A percentile compares a stretch with the other conserved stretches of the same genome.
These are phyloP conservation scores for Heterobasidion annosum DNA, from an alignment of 1,284 basidiomycete species.

Conservation along the genomic window DNA sequence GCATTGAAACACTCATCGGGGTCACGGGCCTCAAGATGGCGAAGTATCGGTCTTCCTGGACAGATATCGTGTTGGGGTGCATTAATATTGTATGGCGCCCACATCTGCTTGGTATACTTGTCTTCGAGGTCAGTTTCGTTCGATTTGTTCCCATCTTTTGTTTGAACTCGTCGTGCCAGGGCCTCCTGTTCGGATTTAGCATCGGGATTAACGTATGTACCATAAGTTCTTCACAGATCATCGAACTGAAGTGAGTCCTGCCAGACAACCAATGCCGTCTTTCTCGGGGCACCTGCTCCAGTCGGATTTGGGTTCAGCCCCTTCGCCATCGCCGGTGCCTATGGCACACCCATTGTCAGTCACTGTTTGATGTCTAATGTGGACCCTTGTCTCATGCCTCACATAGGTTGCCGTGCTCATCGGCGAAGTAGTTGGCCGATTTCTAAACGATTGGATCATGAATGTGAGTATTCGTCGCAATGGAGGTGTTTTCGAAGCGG, in stretches of 20 bases:
- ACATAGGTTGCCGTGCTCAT: constrained; percentile 50
- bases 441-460: constrained; percentile 61
- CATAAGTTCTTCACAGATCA: not conserved
- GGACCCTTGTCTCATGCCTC: not conserved
- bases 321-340: constrained; percentile 44
- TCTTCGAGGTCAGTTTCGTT: constrained; percentile 41
- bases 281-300: constrained; percentile 49
- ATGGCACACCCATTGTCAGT: constrained; percentile 57
- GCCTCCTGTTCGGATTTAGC: constrained; percentile 55
- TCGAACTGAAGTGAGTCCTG: not conserved
- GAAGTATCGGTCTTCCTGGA: constrained; percentile 51
- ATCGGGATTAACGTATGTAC: constrained; percentile 62
- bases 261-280: constrained; percentile 63
- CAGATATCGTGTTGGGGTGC: constrained; percentile 32
- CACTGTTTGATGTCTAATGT: not conserved
- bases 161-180: constrained; percentile 22
- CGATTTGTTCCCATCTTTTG: not conserved
- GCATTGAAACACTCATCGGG: constrained; percentile 56
- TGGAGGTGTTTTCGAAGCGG: constrained; percentile 64
- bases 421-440: constrained; percentile 61
- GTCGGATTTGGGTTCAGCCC: constrained; percentile 49
- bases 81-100: constrained; percentile 57
- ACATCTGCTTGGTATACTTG: constrained; percentile 43
- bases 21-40: constrained; percentile 55
- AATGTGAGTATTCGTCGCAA: constrained; percentile 46